Evolutionary conservation across 2,329 filamentous ascomycete species (phyloP), one percentile per base, ranked within the genome.

Genomic region (Bipolaris bicolor): DNA sequence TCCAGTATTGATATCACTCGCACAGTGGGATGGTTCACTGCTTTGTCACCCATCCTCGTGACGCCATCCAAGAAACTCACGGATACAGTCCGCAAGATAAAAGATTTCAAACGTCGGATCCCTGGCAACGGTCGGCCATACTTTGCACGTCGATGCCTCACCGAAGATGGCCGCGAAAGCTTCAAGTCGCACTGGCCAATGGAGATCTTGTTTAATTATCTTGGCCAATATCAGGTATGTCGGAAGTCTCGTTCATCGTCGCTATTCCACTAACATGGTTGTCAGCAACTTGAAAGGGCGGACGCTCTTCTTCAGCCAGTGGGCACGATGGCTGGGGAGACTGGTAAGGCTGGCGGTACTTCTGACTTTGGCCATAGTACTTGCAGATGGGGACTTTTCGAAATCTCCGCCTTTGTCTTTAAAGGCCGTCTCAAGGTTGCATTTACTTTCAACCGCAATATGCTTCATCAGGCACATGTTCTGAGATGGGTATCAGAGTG

Each of bases 11-110:
- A 87, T 65, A 79, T 86, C 1, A 80, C 81, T 3, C 79, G 84
- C 51, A 87, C 85, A 0, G 83, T 87, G 0, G 85, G 85, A 3
- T 87, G 84, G 84, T 86, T 87, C 60, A 86, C 84, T 1, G 82
- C 83, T 0, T 31, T 83, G 7, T 80, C 79, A 49, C 81, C 81
- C 0, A 75, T 82, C 3, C 75, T 74, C 24, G 70, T 79, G 0
- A 60, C 66, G 1, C 59, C 63, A 7, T 62, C 61, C 0, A 54
- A 58, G 7, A 55, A 69, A 53, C 65, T 84, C 10, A 74, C 85
- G 26, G 76, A 82, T 5, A 79, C 82, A 0, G 75, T 86, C n/a
- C 80, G 81, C n/a, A 76, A 79, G 10, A 74, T 84, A 37, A 87
- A 87, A 63, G 83, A 86, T 57, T 80, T 78, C 0, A 80, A 84